Evolutionary conservation across 140 eudicot genomes (phyloP), one percentile per base, ranked within the genome.

Genomic region (Anethum foeniculum): DNA sequence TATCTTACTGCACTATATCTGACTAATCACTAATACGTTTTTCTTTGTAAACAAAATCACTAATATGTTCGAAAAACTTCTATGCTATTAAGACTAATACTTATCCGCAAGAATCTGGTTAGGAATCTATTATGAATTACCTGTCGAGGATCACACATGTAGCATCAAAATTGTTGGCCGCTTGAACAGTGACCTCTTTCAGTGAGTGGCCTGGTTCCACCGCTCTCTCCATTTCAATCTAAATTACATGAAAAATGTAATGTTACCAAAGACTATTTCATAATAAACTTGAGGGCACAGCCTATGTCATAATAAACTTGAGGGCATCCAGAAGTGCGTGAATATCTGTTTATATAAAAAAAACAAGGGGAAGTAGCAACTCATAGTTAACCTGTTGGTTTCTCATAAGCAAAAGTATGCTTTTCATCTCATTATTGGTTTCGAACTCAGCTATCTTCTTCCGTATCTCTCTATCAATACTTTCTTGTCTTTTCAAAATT

Each of bases 111-210:
- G 67, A 27, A 11, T 58, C 14, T 23, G 74, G n/a, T n/a, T 23
- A 62, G n/a, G 56, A 79, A n/a, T 79, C 14, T 1, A 18, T 16
- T 56, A 49, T 62, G 19, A 39, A 79, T 60, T 43, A 85, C 91
- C 89, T 85, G 81, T 81, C 88, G 27, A 89, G 83, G 46, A 89
- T 76, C 23, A 89, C 81, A 27, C 81, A 77, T n/a, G 92, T 89
- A 10, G 92, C 90, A 30, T 77, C 80, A 44, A 78, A 81, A 44
- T 83, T 73, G 78, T 60, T 85, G 83, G 87, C 90, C 80, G 86
- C 84, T 39, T 85, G 86, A 2, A 81, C 85, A n/a, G 90, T 75
- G n/a, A 78, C 79, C 36, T 89, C 87, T 73, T 80, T 86, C 38
- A 80, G 43, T 9, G 83, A 67, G 12, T 79, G 77, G 5, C 88